Percentiles rank a stretch among this genome's conserved stretches.
phyloP scores from a whole-genome alignment of 208 protist genomes.

The Sergeia podlipaevii region DNA sequence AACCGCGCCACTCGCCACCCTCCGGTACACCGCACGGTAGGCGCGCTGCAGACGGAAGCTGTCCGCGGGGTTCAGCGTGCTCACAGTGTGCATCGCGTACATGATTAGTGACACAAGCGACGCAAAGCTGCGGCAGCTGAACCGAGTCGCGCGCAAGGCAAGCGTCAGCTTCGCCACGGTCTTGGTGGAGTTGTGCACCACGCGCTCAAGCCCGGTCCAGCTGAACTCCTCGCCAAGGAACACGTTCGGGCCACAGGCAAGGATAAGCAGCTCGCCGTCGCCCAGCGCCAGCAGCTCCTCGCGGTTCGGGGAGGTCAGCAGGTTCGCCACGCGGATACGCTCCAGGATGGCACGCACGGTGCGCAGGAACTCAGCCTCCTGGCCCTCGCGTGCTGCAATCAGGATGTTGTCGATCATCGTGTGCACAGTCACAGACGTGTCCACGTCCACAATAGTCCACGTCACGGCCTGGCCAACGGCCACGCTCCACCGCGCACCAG shows the following conservation, averaged over 20 bases:
- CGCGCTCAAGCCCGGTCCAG: conserved; percentile 8
- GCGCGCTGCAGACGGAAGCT: neutral
- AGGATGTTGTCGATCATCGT: conserved; percentile 30
- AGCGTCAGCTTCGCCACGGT: conserved; percentile 26
- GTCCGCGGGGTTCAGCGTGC: conserved; percentile 9
- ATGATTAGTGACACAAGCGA: neutral
- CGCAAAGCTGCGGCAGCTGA: conserved; percentile 3
- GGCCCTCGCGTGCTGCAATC: conserved; percentile 19
- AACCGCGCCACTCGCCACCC: too few species aligned
- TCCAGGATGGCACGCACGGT: conserved; percentile 10
- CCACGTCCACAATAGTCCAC: conserved; percentile 16
- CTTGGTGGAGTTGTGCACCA: conserved; percentile 23
- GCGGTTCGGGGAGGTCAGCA: conserved; percentile 15
- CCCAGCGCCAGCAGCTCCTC: conserved; percentile 12
- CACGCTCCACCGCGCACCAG: conserved; percentile 24
- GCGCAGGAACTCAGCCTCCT: conserved; percentile 15
- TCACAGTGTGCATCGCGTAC: conserved; percentile 13
- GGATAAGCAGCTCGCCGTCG: conserved; percentile 10
- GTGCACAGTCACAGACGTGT: conserved; percentile 10
- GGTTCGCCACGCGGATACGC: conserved; percentile 14
- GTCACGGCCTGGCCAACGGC: conserved; percentile 18
- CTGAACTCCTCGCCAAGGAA: conserved; percentile 29
- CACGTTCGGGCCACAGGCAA: conserved; percentile 3
- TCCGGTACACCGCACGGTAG: conserved; percentile 2
- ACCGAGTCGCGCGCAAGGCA: neutral